A percentile compares a stretch with the other conserved stretches of the same genome.
Evolutionary conservation across 768 basidiomycete genomes (phyloP).

Genomic region (Trametes cingulata): DNA sequence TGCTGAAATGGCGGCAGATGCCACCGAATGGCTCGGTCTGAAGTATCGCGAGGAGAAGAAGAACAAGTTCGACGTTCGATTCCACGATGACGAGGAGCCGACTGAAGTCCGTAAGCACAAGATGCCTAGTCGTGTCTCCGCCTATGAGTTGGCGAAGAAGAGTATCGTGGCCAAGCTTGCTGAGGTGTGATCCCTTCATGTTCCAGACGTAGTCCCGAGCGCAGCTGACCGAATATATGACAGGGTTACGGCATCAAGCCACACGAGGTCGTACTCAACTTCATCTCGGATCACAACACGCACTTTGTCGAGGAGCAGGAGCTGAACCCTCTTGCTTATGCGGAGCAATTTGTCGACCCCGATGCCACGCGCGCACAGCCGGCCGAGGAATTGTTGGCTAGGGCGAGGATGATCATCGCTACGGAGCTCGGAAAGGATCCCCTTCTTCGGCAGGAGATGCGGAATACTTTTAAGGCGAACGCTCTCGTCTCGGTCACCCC

Average conservation of each 20-base stretch:
- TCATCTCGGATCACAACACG: slow-evolving; percentile 56
- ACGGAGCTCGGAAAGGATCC: slow-evolving; percentile 95
- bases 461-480: slow-evolving; percentile 71
- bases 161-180: slow-evolving; percentile 77
- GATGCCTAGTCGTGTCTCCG: slow-evolving; percentile 79
- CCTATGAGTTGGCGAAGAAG: slow-evolving; percentile 83
- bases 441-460: slow-evolving; percentile 73
- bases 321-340: slow-evolving; percentile 73
- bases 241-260: slow-evolving; percentile 86
- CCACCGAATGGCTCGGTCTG: slow-evolving; percentile 87
- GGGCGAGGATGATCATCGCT: slow-evolving; percentile 80
- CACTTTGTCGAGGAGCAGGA: slow-evolving; percentile 84
- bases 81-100: slow-evolving; percentile 65
- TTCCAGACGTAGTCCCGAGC: not conserved
- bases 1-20: slow-evolving; percentile 88
- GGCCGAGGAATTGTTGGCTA: slow-evolving; percentile 67
- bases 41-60: slow-evolving; percentile 76
- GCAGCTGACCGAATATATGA: not conserved
- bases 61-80: slow-evolving; percentile 54
- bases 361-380: slow-evolving; percentile 57
- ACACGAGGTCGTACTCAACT: slow-evolving; percentile 84
- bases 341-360: slow-evolving; percentile 82
- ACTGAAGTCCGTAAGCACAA: slow-evolving; percentile 64
- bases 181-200: slow-evolving; percentile 55
- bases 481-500: slow-evolving; percentile 80